Evolutionary conservation across 177 flowering plant species (phyloP), one percentile per base, ranked within the genome.

Genomic region (Vitis hybrid): DNA sequence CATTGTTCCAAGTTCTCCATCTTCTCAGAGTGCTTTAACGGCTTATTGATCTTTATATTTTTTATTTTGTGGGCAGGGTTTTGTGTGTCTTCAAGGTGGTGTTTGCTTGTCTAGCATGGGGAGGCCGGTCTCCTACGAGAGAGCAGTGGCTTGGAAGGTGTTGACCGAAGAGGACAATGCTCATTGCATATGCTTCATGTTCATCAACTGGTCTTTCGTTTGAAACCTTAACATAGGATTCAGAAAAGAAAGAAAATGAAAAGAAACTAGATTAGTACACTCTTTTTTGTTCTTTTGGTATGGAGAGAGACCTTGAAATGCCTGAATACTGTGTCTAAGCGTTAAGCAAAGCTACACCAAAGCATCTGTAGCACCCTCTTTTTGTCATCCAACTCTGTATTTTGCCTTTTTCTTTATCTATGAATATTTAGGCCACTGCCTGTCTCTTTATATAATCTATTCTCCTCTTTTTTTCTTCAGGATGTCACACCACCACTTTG

Each of bases 141-240:
- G 80, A 69, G 86, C 83, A 8, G 77, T 86, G 67, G 88, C 85
- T 1, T 86, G 89, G 89, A 84, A 86, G 62, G 89, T 86, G 19
- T 65, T 86, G 65, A 73, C 77, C 38, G 86, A 80, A 51, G 86
- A 84, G 49, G 83, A 84, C 47, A 69, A 68, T 62, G 78, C 79
- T 72, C 85, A 84, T 65, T 86, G 89, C 71, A 79, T 86, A 49
- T 82, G 85, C 77, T 86, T 86, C 78, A 72, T 78, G 75, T 86
- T 86, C 77, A 68, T 84, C 71, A 84, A 81, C 76, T 84, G 89
- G 88, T 84, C 89, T 55, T 86, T 86, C 70, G 81, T 80, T 13
- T 82, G 80, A 84, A 38, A 20, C 38, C 11, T 67, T 57, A 59
- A 68, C 13, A 38, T 66, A 56, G 68, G 64, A 58, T 47, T 20